phyloP scores from a whole-genome alignment of 2,329 filamentous ascomycete species.

The Pseudocercospora vitis region DNA sequence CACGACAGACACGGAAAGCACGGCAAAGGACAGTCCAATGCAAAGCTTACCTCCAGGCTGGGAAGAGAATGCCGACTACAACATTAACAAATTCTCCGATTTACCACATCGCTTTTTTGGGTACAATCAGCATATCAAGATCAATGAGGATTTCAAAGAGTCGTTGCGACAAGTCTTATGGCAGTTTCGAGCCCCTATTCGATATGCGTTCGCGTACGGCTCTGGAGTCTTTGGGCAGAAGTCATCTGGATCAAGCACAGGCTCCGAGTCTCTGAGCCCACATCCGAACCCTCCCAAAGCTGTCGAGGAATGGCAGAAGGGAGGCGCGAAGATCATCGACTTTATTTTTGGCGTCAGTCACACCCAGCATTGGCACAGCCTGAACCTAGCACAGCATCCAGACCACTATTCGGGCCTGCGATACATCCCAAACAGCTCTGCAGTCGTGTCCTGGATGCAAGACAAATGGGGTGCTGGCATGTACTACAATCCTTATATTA shows the following conservation, averaged over 20 bases:
- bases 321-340: conserved; percentile 93
- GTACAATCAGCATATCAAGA: conserved; percentile 92
- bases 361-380: conserved; percentile 92
- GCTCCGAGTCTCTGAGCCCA: conserved; percentile 58
- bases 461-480: conserved; percentile 88
- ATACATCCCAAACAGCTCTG: conserved; percentile 69
- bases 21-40: conserved; percentile 29
- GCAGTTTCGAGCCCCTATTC: conserved; percentile 88
- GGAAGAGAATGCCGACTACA: conserved; percentile 72
- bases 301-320: conserved; percentile 80
- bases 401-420: conserved; percentile 89
- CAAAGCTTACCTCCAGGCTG: conserved; percentile 57
- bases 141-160: conserved; percentile 94
- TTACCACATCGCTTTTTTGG: conserved; percentile 80
- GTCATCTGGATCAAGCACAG: conserved; percentile 42
- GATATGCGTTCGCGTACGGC: conserved; percentile 96
- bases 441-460: conserved; percentile 79
- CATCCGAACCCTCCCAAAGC: conserved; percentile 81
- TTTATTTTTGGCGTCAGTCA: conserved; percentile 96
- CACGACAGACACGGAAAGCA: conserved; percentile 21
- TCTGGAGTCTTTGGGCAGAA: conserved; percentile 92
- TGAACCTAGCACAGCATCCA: conserved; percentile 85
- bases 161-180: conserved; percentile 81
- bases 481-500: conserved; percentile 96
- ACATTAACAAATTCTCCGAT: conserved; percentile 72